Conservation (phyloP, 176 grass and related monocot genomes). For the Lolium multiflorum region DNA sequence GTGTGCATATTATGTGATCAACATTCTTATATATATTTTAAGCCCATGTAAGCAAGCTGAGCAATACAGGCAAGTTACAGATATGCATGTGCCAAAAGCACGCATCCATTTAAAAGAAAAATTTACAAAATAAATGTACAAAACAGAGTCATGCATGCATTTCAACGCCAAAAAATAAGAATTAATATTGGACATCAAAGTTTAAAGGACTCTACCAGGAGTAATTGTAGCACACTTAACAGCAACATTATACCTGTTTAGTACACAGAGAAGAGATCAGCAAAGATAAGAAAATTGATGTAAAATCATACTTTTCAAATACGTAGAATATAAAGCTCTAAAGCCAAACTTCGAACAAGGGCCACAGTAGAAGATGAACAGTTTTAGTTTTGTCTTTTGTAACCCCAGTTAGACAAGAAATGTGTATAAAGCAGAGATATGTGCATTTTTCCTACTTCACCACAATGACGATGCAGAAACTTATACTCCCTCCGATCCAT, state of each 20-base stretch:
- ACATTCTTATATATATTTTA: slow-evolving; percentile 26
- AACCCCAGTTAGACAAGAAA: neutral
- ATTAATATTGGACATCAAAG: slow-evolving; percentile 11
- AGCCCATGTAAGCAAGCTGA: slow-evolving; percentile 3
- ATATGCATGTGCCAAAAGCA: slow-evolving; percentile 10
- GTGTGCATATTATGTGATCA: neutral
- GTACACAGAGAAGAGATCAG: slow-evolving; percentile 16
- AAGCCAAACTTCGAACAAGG: neutral
- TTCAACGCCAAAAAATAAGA: slow-evolving; percentile 29
- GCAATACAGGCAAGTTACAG: neutral
- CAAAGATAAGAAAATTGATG: slow-evolving; percentile 6
- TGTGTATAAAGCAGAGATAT: neutral
- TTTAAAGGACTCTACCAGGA: slow-evolving; percentile 62
- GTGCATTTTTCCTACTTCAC: neutral
- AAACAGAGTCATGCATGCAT: neutral
- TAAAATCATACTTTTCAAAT: slow-evolving; percentile 10
- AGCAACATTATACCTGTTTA: slow-evolving; percentile 89
- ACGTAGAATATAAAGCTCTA: neutral
- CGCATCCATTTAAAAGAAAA: neutral
- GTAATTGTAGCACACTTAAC: slow-evolving; percentile 98
- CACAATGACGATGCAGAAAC: neutral
- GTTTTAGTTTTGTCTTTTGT: neutral
- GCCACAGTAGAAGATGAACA: slow-evolving; percentile 10
- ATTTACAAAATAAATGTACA: slow-evolving; percentile 25
- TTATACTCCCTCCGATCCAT: neutral